A percentile compares a stretch with the other conserved stretches of the same genome.
Evolutionary conservation across 78 protist genomes (phyloP).

Genomic region (Protostelium mycophagum): DNA sequence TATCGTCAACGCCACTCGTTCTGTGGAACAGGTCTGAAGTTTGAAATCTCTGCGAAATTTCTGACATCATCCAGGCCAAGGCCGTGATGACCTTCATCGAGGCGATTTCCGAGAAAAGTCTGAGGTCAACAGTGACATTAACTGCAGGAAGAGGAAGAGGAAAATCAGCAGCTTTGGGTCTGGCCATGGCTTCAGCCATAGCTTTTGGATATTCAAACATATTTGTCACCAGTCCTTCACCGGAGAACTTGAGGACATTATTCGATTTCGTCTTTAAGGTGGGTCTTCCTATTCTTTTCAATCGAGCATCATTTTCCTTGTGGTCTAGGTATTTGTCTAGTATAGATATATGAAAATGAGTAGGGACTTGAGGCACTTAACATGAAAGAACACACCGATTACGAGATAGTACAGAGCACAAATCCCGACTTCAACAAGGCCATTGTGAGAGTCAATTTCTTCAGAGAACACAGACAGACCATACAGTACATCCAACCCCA

Average conservation of each 20-base stretch:
- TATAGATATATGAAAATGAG: too few species aligned
- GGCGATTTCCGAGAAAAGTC: conserved; percentile 88
- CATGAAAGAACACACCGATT: conserved; percentile 89
- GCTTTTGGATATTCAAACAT: conserved; percentile 94
- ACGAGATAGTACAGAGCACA: conserved; percentile 84
- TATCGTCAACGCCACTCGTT: conserved; percentile 42
- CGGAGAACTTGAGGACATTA: conserved; percentile 94
- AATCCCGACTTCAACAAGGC: conserved; percentile 84
- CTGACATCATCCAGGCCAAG: conserved; percentile 70
- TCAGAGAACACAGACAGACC: conserved; percentile 95
- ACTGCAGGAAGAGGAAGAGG: conserved; percentile 99
- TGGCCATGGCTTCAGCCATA: conserved; percentile 90
- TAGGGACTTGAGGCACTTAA: conserved; percentile 90
- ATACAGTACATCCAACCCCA: conserved; percentile 90
- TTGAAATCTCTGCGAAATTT: not conserved
- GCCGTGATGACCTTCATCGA: conserved; percentile 82
- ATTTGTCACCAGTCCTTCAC: conserved; percentile 97
- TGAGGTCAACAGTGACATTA: conserved; percentile 85
- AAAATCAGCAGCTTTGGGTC: conserved; percentile 97
- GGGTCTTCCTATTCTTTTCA: too few species aligned
- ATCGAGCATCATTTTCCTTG: too few species aligned
- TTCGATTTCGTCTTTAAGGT: conserved; percentile 89
- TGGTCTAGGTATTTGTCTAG: too few species aligned
- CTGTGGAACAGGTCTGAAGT: conserved; percentile 44
- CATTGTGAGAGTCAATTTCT: conserved; percentile 86